A percentile compares a stretch with the other conserved stretches of the same genome.
phyloP scores from a whole-genome alignment of 2,329 filamentous ascomycete genomes.

The Chrysoporthe puriensis region DNA sequence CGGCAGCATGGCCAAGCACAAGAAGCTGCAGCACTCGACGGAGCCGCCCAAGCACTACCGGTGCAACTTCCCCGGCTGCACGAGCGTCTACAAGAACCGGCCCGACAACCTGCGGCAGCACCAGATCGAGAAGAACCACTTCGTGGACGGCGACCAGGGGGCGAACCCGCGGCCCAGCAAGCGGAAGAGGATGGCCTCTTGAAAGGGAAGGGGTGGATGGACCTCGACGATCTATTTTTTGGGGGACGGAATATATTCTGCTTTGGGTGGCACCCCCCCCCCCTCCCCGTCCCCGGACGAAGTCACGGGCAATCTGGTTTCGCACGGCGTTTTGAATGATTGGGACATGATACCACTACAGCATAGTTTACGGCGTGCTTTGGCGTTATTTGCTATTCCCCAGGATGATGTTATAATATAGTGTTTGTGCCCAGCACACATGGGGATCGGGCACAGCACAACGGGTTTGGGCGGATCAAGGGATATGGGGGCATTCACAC shows the following conservation, averaged over 20 bases:
- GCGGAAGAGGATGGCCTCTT: constrained; percentile 47
- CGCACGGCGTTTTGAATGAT: neutral
- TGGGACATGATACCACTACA: constrained; percentile 25
- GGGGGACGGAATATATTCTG: no score
- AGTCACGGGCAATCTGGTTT: neutral
- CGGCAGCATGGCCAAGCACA: constrained; percentile 63
- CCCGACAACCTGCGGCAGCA: constrained; percentile 60
- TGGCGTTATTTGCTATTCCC: constrained; percentile 29
- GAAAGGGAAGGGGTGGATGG: neutral
- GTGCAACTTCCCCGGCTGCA: constrained; percentile 58
- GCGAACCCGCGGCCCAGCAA: constrained; percentile 46
- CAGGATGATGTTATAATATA: neutral
- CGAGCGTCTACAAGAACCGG: constrained; percentile 59
- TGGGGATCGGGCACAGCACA: neutral
- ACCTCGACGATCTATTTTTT: neutral
- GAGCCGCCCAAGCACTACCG: constrained; percentile 55
- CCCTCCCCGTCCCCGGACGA: no score
- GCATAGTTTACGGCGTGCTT: constrained; percentile 30
- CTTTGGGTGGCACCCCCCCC: no score
- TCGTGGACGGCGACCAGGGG: constrained; percentile 49
- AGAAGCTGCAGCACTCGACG: constrained; percentile 55
- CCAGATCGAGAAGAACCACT: constrained; percentile 60
- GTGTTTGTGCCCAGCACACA: neutral
- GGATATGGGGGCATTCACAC: no score
- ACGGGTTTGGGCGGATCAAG: no score